phyloP scores from a whole-genome alignment of 2,329 filamentous ascomycete genomes.

The Parascedosporium putredinis region DNA sequence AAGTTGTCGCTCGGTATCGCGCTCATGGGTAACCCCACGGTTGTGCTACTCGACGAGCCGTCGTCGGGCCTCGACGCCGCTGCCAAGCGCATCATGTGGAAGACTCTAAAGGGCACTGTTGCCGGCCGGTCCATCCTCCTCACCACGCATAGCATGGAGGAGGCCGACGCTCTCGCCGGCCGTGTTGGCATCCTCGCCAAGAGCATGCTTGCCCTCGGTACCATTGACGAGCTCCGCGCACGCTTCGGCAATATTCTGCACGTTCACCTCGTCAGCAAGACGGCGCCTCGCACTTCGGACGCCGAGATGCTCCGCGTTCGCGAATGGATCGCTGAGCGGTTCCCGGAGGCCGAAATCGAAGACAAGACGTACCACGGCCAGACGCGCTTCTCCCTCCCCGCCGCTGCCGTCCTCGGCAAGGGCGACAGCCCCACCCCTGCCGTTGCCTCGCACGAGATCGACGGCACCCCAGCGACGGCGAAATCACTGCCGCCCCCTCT shows the following conservation, averaged over 20 bases:
- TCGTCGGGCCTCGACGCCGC: constrained; percentile 83
- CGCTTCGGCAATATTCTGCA: constrained; percentile 71
- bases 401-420: constrained; percentile 22
- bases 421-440: not conserved
- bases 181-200: constrained; percentile 78
- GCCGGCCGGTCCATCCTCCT: constrained; percentile 73
- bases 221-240: constrained; percentile 58
- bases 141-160: constrained; percentile 92
- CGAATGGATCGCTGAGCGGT: constrained; percentile 50
- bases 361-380: constrained; percentile 74
- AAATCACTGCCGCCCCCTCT: not conserved
- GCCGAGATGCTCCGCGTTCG: constrained; percentile 59
- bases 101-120: constrained; percentile 62
- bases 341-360: constrained; percentile 59
- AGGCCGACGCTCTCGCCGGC: constrained; percentile 78
- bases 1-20: constrained; percentile 85
- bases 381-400: constrained; percentile 70
- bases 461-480: constrained; percentile 14
- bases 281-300: constrained; percentile 61
- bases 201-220: constrained; percentile 77
- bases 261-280: constrained; percentile 67
- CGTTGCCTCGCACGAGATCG: constrained; percentile 6
- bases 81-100: constrained; percentile 89
- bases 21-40: constrained; percentile 81
- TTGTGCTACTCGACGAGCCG: constrained; percentile 82